Evolutionary conservation across 108 stramenopile genomes (phyloP), one percentile per base, ranked within the genome.

Genomic region (Nannochloropsis salina): DNA sequence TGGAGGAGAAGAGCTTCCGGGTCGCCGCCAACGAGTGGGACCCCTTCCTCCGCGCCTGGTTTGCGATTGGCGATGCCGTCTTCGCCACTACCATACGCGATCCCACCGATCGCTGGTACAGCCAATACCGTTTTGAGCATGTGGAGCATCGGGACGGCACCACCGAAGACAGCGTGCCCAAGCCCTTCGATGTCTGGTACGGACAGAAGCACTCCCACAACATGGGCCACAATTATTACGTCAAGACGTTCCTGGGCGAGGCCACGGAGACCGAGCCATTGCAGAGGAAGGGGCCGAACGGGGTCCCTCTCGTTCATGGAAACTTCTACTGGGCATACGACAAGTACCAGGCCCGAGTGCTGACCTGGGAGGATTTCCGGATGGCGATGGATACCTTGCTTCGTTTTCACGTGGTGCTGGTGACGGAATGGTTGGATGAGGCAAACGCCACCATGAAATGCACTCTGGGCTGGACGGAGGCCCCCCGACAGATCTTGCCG

Each of bases 1-100:
- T 90, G 85, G 18, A 84, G 2, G 6, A 80, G 22, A 82, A 90
- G 88, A 43, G 82, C n/a, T 80, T 42, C 40, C 82, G 88, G 15
- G 86, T 90, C 21, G 87, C 89, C n/a, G 89, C 88, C 6, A 90
- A 90, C 84, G 89, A 90, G 89, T 90, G 89, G 89, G 89, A 90
- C n/a, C 86, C 88, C 3, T 86, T 89, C 45, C 83, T 47, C 22
- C 22, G 5, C 42, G 6, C n/a, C 20, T 44, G 84, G 31, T 83
- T 89, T 42, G 43, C 3, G 21, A 83, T 89, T 42, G 88, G 86
- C n/a, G 88, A 85, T 12, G 89, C 89, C 21, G 89, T 90, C 9
- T 89, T 90, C 40, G 89, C 21, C 5, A 90, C 89, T n/a, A 89
- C 83, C 21, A 83, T 43, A 21, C 83, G 89, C 40, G 85, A 86